A percentile compares a stretch with the other conserved stretches of the same genome.
Conservation (phyloP, 768 basidiomycete genomes). For the Tylopilus intermedius region DNA sequence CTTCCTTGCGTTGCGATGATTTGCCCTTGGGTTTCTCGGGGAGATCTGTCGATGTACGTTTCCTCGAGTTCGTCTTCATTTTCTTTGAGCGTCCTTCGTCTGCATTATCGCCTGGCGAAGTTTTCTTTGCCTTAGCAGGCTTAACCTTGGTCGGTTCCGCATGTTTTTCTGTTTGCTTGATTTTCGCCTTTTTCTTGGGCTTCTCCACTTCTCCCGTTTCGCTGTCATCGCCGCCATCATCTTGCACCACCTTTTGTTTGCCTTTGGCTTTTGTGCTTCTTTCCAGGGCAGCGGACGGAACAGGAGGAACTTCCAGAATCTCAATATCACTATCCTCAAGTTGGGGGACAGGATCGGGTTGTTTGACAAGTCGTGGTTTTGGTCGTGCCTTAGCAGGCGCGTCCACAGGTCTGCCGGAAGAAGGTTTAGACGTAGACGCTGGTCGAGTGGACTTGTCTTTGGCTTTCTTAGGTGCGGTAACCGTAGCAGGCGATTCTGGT, state of each 20-base stretch:
- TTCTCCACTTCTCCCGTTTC: slow-evolving; percentile 24
- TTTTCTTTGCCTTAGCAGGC: slow-evolving; percentile 22
- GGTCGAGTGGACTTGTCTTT: slow-evolving; percentile 18
- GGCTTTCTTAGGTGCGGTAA: slow-evolving; percentile 5
- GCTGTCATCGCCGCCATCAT: slow-evolving; percentile 15
- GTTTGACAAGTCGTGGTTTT: slow-evolving; percentile 19
- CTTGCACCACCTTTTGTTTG: slow-evolving; percentile 34
- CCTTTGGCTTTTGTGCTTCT: slow-evolving; percentile 30
- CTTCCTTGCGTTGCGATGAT: slow-evolving; percentile 11
- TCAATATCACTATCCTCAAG: slow-evolving; percentile 31
- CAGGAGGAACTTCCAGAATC: slow-evolving; percentile 16
- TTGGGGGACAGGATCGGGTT: slow-evolving; percentile 14
- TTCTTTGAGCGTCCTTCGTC: slow-evolving; percentile 16
- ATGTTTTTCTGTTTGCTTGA: slow-evolving; percentile 17
- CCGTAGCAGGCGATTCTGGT: slow-evolving; percentile 10
- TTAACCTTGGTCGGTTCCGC: slow-evolving; percentile 27
- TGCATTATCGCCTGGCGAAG: slow-evolving; percentile 15
- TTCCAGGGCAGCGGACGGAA: slow-evolving; percentile 17
- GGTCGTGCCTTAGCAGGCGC: slow-evolving; percentile 21
- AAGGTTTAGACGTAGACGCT: slow-evolving; percentile 14
- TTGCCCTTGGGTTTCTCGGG: slow-evolving; percentile 21
- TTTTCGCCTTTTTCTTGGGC: slow-evolving; percentile 24
- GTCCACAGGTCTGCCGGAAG: slow-evolving; percentile 15
- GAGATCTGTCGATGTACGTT: slow-evolving; percentile 18
- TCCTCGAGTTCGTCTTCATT: slow-evolving; percentile 15